Percentiles rank a stretch among this genome's conserved stretches.
Conservation (phyloP, 495 filamentous ascomycete genomes). For the Annulohypoxylon stygium region DNA sequence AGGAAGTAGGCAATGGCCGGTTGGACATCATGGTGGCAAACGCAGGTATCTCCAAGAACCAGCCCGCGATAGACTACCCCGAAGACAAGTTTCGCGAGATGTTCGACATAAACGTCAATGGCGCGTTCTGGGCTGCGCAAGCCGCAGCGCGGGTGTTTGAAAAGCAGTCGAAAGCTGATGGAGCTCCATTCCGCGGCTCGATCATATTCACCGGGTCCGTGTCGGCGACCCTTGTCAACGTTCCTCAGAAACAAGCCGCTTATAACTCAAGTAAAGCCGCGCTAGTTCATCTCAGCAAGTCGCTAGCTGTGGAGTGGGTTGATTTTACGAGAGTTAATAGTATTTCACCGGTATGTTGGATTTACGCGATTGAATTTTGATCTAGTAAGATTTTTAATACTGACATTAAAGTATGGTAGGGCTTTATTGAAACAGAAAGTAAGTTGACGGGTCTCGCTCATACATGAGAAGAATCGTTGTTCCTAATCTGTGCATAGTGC, state of each 20-base stretch:
- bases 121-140: constrained; percentile 77
- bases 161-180: constrained; percentile 54
- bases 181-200: constrained; percentile 71
- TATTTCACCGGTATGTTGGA: constrained; percentile 68
- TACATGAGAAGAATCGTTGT: not conserved
- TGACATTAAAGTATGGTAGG: constrained; percentile 24
- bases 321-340: constrained; percentile 70
- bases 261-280: constrained; percentile 74
- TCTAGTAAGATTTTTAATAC: not conserved
- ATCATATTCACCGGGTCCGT: constrained; percentile 71
- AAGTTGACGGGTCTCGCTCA: constrained; percentile 6
- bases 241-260: constrained; percentile 71
- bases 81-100: constrained; percentile 74
- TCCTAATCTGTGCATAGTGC: constrained; percentile 39
- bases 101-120: constrained; percentile 79
- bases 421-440: constrained; percentile 50
- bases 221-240: constrained; percentile 73
- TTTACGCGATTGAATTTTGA: not conserved
- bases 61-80: constrained; percentile 72
- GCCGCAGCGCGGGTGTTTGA: constrained; percentile 80
- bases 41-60: constrained; percentile 75
- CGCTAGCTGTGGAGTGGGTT: constrained; percentile 66
- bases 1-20: constrained; percentile 39
- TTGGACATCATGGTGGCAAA: constrained; percentile 60
- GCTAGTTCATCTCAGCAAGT: constrained; percentile 71